phyloP scores from a whole-genome alignment of 176 grass and related monocot genomes.

The Paspalum vaginatum region DNA sequence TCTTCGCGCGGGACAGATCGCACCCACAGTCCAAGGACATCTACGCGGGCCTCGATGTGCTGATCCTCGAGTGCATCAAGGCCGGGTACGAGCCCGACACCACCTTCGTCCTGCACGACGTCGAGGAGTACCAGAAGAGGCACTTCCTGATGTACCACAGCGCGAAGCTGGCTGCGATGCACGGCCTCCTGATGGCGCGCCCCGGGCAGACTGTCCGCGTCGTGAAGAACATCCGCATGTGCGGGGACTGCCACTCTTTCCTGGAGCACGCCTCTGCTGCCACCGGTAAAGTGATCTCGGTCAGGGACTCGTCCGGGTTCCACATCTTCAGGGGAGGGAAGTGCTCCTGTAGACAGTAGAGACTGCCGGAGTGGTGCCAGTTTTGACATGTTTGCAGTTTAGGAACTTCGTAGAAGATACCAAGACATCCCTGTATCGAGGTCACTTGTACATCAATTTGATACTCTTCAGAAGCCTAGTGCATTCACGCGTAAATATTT shows the following conservation, averaged over 20 bases:
- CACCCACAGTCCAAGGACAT: conserved; percentile 71
- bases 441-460: conserved; percentile 43
- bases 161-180: conserved; percentile 59
- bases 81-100: conserved; percentile 69
- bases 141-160: conserved; percentile 83
- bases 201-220: conserved; percentile 37
- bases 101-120: conserved; percentile 71
- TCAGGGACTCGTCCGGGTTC: conserved; percentile 66
- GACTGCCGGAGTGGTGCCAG: conserved; percentile 16
- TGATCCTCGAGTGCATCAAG: conserved; percentile 70
- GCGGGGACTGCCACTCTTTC: conserved; percentile 76
- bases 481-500: conserved; percentile 31
- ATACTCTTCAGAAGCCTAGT: conserved; percentile 28
- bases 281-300: conserved; percentile 51
- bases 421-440: conserved; percentile 17
- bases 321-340: conserved; percentile 60
- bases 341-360: conserved; percentile 61
- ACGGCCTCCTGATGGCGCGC: conserved; percentile 56
- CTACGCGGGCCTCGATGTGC: conserved; percentile 63
- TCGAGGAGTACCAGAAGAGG: conserved; percentile 75
- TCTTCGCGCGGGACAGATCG: conserved; percentile 67
- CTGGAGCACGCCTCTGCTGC: conserved; percentile 54
- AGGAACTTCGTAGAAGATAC: conserved; percentile 37
- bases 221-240: conserved; percentile 69
- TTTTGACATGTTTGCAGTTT: conserved; percentile 46